Evolutionary conservation across 176 grass and related monocot genomes (phyloP).

Genomic region (Miscanthus lutarioriparius): DNA sequence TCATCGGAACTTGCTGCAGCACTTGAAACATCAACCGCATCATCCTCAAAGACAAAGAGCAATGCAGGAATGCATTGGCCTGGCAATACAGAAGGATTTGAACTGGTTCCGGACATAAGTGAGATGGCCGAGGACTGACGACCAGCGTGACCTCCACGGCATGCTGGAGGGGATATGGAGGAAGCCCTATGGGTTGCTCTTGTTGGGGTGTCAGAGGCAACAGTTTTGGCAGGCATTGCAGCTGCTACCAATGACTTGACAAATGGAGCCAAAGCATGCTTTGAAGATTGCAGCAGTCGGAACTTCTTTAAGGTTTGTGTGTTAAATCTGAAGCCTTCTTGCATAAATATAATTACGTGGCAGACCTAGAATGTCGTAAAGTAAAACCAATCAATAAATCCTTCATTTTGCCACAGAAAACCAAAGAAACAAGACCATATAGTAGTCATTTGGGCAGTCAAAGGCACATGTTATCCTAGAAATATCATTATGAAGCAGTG

Average conservation of each 20-base stretch:
- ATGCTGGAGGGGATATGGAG: constrained; percentile 54
- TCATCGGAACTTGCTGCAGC: constrained; percentile 51
- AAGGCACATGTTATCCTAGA: neutral
- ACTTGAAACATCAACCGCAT: constrained; percentile 51
- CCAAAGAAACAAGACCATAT: neutral
- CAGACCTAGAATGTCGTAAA: constrained; percentile 61
- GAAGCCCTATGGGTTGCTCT: constrained; percentile 41
- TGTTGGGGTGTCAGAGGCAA: constrained; percentile 37
- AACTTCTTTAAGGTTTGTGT: constrained; percentile 78
- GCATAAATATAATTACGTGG: constrained; percentile 89
- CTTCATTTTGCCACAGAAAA: neutral
- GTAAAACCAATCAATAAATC: neutral
- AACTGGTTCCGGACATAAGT: constrained; percentile 69
- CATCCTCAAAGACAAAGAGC: constrained; percentile 89
- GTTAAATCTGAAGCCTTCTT: constrained; percentile 67
- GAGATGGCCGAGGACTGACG: constrained; percentile 62
- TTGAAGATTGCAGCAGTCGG: constrained; percentile 78
- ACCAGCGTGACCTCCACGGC: constrained; percentile 45
- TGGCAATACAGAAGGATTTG: constrained; percentile 47
- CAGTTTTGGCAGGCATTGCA: constrained; percentile 41
- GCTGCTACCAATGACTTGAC: constrained; percentile 50
- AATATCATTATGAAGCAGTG: neutral
- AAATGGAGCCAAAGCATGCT: constrained; percentile 77
- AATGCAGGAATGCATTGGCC: constrained; percentile 81
- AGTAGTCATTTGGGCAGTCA: neutral